Evolutionary conservation across 208 protist species (phyloP), one percentile per base, ranked within the genome.

Genomic region (Balamuthia mandrillaris): DNA sequence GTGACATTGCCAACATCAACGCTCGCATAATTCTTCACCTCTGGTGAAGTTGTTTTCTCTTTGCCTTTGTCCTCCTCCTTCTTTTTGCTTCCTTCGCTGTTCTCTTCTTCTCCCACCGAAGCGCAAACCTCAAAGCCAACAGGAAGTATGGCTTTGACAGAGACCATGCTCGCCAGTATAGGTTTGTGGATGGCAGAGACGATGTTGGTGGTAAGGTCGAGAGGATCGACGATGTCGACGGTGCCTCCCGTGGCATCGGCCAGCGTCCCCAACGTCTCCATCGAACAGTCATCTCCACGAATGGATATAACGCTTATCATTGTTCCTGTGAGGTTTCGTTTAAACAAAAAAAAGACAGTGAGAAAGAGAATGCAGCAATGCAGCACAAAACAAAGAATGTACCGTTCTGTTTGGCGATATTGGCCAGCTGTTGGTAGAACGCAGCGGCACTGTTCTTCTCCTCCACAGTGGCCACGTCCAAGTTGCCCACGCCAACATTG

Each of bases 181-280:
- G 83, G 68, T 6, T 75, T 70, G 47, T 9, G 18, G 18, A 86
- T 2, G 12, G 47, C 4, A 7, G 63, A 41, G 18, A 27, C 63
- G 10, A 86, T 84, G 51, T 78, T 60, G 10, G 54, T 24, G 29
- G 35, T 39, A 4, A 88, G 52, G 24, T 87, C 29, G 44, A 84
- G 51, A 1, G 86, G 86, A n/a, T 88, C 61, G 37, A 88, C 77
- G 24, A 84, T 65, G 33, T 86, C 77, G 47, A 88, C 86, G 1
- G 37, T 39, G 37, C 86, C 86, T n/a, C n/a, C 29, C 16, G 86
- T 88, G 14, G 29, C 9, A 4, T 88, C 86, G 14, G 82, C 84
- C 41, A 87, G 24, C 1, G 51, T 42, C 10, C 86, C 86, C 18
- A 88, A 24, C 51, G 37, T 88, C 63, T 88, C 86, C 5, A 88